Percentiles rank a stretch among this genome's conserved stretches.
Evolutionary conservation across 2,329 filamentous ascomycete genomes (phyloP).

Genomic region (Phoma sp.): DNA sequence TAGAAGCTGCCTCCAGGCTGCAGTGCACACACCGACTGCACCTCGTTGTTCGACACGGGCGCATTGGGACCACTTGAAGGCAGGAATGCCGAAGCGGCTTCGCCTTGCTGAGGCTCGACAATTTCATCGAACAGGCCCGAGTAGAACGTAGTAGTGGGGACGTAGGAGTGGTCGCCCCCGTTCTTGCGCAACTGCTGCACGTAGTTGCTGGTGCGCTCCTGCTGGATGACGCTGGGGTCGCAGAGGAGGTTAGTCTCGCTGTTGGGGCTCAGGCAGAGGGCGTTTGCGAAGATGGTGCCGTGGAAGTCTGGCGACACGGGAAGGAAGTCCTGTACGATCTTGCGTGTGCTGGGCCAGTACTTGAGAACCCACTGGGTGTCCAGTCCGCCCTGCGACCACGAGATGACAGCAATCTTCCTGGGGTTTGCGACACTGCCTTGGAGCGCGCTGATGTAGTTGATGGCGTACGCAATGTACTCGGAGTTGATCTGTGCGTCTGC

Average conservation of each 20-base stretch:
- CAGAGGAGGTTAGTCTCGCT: conserved; percentile 30
- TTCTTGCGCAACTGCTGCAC: conserved; percentile 51
- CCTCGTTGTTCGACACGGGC: conserved; percentile 58
- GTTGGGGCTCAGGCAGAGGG: conserved; percentile 23
- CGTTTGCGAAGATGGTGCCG: conserved; percentile 52
- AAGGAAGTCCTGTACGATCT: conserved; percentile 57
- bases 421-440: conserved; percentile 31
- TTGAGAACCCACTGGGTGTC: conserved; percentile 64
- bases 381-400: conserved; percentile 63
- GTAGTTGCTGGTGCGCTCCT: conserved; percentile 54
- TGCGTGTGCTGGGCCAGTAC: conserved; percentile 61
- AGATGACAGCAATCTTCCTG: conserved; percentile 48
- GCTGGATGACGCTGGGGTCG: conserved; percentile 55
- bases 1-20: conserved; percentile 54
- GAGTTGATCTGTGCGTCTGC: conserved; percentile 58
- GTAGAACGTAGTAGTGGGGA: conserved; percentile 62
- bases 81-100: conserved; percentile 55
- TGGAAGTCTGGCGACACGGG: conserved; percentile 61
- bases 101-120: conserved; percentile 58
- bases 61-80: conserved; percentile 51
- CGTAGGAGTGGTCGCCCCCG: conserved; percentile 59
- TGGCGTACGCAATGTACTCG: conserved; percentile 64
- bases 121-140: conserved; percentile 57
- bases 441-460: conserved; percentile 60
- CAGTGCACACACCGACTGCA: conserved; percentile 53